These are phyloP conservation scores for Grosmannia serpens DNA, from an alignment of 2,329 filamentous ascomycete genomes.

Conservation along the genomic window DNA sequence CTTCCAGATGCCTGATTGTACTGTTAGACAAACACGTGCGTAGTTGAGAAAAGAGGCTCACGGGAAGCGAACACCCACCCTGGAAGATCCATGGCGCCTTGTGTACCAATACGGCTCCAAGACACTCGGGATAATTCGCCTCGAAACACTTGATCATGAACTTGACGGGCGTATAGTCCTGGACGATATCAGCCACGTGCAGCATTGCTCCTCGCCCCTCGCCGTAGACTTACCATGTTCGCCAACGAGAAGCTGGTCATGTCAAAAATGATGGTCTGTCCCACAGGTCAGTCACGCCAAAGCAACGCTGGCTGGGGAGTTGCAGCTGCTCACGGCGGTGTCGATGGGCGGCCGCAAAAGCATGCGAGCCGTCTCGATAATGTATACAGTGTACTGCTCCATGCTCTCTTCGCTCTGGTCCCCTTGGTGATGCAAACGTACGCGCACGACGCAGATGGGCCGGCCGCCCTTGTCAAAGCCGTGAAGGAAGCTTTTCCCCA, in stretches of 20 bases:
- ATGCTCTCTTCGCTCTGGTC: constrained; percentile 74
- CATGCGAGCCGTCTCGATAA: constrained; percentile 89
- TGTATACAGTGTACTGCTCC: constrained; percentile 83
- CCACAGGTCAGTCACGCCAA: neutral
- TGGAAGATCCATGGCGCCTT: constrained; percentile 97
- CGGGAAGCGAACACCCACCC: constrained; percentile 35
- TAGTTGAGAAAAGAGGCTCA: neutral
- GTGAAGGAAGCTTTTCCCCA: constrained; percentile 90
- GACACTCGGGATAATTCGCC: constrained; percentile 90
- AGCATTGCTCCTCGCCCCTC: too few species aligned
- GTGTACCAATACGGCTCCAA: constrained; percentile 85
- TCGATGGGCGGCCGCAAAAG: constrained; percentile 70
- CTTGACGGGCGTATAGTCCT: constrained; percentile 91
- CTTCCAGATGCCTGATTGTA: constrained; percentile 67
- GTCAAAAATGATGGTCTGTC: constrained; percentile 82
- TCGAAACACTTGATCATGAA: constrained; percentile 99
- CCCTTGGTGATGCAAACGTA: constrained; percentile 67
- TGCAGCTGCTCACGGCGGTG: constrained; percentile 63
- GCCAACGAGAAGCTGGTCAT: constrained; percentile 89
- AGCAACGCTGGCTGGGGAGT: neutral
- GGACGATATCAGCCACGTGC: constrained; percentile 7
- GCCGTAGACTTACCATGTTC: constrained; percentile 62
- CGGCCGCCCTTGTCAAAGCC: constrained; percentile 74
- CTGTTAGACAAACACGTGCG: constrained; percentile 4
- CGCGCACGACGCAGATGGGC: constrained; percentile 78